Evolutionary conservation across 208 protist species (phyloP).

Genomic region (Willaertia magna): DNA sequence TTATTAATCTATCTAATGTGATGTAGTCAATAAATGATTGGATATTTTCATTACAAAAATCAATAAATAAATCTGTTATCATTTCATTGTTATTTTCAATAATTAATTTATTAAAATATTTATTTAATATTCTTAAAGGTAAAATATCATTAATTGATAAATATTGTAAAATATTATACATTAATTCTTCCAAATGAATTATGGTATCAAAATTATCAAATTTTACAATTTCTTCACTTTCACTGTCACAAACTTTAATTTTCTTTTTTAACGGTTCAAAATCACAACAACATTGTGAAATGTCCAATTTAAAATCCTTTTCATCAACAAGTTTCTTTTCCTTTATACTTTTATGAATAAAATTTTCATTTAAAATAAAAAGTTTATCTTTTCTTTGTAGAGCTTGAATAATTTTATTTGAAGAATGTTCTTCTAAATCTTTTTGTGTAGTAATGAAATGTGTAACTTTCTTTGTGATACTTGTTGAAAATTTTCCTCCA

Average conservation of each 20-base stretch:
- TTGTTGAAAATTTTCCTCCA: neutral
- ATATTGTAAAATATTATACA: neutral
- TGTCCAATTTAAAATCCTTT: neutral
- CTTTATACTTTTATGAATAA: neutral
- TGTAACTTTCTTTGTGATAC: neutral
- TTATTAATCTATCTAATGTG: no score
- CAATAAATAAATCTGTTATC: no score
- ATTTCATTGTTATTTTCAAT: neutral
- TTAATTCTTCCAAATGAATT: neutral
- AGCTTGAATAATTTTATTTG: no score
- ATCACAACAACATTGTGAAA: neutral
- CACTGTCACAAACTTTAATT: neutral
- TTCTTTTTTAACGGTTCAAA: neutral
- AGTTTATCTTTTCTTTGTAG: no score
- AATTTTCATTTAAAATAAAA: neutral
- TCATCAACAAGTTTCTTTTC: neutral
- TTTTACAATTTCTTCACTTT: neutral
- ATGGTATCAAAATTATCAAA: neutral
- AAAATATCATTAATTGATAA: neutral
- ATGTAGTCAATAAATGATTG: no score
- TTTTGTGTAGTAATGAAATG: neutral
- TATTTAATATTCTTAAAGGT: neutral
- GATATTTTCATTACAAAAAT: no score
- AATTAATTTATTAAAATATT: neutral
- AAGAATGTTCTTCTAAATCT: neutral